Percentiles rank a stretch among this genome's conserved stretches.
phyloP scores from a whole-genome alignment of 1,139 yeast genomes.

The Hemisphaericaspora lyxosophila region DNA sequence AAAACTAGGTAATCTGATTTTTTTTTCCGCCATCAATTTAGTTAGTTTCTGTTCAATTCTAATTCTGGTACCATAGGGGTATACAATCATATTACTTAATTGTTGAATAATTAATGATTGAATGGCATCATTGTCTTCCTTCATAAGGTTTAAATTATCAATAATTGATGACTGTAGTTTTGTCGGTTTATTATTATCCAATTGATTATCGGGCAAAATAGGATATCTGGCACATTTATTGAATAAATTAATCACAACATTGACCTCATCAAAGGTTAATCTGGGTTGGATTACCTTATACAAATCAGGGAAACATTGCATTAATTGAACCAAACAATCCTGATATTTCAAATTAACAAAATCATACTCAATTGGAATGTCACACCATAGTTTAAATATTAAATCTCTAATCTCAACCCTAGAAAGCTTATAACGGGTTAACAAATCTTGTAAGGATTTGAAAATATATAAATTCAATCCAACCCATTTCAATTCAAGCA shows the following conservation, averaged over 20 bases:
- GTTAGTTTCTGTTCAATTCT: conserved; percentile 45
- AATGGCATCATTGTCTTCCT: conserved; percentile 26
- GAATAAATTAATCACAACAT: conserved; percentile 45
- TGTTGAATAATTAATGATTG: conserved; percentile 52
- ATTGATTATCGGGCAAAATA: conserved; percentile 48
- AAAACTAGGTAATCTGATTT: conserved; percentile 62
- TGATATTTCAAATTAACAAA: conserved; percentile 51
- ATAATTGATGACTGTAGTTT: conserved; percentile 54
- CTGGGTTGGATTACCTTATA: conserved; percentile 33
- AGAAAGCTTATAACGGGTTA: conserved; percentile 21
- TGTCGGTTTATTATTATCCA: conserved; percentile 44
- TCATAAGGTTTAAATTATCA: conserved; percentile 39
- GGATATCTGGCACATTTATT: conserved; percentile 69
- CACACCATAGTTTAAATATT: conserved; percentile 64
- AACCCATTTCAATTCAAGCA: conserved; percentile 41
- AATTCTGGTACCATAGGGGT: conserved; percentile 61
- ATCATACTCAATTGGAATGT: conserved; percentile 59
- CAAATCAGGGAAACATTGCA: conserved; percentile 50
- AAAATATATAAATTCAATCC: conserved; percentile 55
- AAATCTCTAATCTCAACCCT: conserved; percentile 32
- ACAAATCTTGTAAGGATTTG: conserved; percentile 49
- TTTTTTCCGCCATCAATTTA: conserved; percentile 21
- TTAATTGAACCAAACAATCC: conserved; percentile 52
- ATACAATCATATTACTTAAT: conserved; percentile 48
- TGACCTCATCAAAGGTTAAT: conserved; percentile 34